A percentile compares a stretch with the other conserved stretches of the same genome.
phyloP scores from a whole-genome alignment of 139 green algal genomes.

The Haematococcus lacustris region DNA sequence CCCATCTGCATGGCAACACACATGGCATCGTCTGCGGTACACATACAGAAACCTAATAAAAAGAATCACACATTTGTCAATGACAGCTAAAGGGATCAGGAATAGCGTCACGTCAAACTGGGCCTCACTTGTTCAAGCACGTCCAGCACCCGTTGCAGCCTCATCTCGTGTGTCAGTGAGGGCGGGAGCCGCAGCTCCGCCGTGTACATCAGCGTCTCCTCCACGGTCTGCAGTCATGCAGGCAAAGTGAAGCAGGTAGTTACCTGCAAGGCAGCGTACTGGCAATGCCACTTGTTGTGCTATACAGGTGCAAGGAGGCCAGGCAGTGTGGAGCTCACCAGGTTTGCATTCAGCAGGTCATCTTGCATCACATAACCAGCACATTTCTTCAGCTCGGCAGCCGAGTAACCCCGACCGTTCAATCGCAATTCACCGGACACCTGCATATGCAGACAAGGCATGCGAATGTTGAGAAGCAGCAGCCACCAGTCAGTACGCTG shows the following conservation, averaged over 20 bases:
- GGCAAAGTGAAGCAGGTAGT: not conserved
- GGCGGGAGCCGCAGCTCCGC: slow-evolving; percentile 46
- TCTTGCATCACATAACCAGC: slow-evolving; percentile 40
- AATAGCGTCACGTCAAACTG: no score
- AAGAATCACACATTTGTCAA: no score
- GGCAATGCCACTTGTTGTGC: no score
- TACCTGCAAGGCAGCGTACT: not conserved
- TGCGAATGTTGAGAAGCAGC: no score
- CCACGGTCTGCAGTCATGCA: slow-evolving; percentile 36
- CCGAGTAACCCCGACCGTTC: slow-evolving; percentile 19
- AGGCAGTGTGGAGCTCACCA: no score
- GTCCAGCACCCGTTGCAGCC: slow-evolving; percentile 16
- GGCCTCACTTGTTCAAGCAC: slow-evolving; percentile 19
- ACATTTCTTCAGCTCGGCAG: slow-evolving; percentile 22
- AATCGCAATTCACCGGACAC: slow-evolving; percentile 11
- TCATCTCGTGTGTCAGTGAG: slow-evolving; percentile 21
- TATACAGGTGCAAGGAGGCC: no score
- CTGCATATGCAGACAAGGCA: no score
- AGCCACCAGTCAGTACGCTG: no score
- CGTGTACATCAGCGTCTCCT: slow-evolving; percentile 59
- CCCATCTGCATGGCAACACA: slow-evolving; percentile 49
- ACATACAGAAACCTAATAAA: no score
- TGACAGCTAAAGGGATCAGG: no score
- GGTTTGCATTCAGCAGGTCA: slow-evolving; percentile 25
- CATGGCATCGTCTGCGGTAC: no score